Evolutionary conservation across 257 asterid genomes (phyloP).

Genomic region (Scutellaria galericulata): DNA sequence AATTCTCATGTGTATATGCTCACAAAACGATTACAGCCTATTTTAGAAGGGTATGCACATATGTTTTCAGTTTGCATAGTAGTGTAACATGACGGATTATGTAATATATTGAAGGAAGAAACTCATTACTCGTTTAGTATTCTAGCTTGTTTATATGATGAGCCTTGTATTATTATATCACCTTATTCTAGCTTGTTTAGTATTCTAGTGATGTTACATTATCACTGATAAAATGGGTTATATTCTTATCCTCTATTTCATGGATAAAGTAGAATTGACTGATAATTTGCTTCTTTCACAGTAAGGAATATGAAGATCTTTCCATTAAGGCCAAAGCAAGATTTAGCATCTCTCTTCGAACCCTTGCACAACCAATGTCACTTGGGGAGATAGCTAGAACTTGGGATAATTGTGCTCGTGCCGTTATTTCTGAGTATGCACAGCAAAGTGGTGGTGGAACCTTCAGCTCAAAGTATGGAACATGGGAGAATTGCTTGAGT

Average conservation of each 20-base stretch:
- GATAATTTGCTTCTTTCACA: constrained; percentile 37
- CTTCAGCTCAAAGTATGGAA: constrained; percentile 84
- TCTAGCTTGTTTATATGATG: neutral
- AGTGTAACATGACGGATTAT: neutral
- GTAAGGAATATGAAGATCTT: constrained; percentile 77
- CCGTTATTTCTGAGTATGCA: constrained; percentile 67
- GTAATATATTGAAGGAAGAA: neutral
- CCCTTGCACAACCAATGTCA: constrained; percentile 76
- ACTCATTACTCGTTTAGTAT: neutral
- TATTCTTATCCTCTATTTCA: neutral
- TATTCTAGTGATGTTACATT: constrained; percentile 6
- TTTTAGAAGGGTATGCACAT: neutral
- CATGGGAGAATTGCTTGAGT: constrained; percentile 78
- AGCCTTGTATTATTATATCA: no score
- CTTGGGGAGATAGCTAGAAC: constrained; percentile 77
- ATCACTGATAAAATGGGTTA: neutral
- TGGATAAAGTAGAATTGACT: constrained; percentile 9
- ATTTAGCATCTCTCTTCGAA: constrained; percentile 72
- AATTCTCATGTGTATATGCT: no score
- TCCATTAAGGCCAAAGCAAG: constrained; percentile 74
- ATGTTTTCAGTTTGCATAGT: neutral
- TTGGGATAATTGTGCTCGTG: constrained; percentile 82
- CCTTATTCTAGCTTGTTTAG: no score
- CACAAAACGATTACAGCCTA: neutral
- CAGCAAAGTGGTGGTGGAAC: constrained; percentile 84